Evolutionary conservation across 2,329 filamentous ascomycete genomes (phyloP).

Genomic region (Teratosphaeria gauchensis): DNA sequence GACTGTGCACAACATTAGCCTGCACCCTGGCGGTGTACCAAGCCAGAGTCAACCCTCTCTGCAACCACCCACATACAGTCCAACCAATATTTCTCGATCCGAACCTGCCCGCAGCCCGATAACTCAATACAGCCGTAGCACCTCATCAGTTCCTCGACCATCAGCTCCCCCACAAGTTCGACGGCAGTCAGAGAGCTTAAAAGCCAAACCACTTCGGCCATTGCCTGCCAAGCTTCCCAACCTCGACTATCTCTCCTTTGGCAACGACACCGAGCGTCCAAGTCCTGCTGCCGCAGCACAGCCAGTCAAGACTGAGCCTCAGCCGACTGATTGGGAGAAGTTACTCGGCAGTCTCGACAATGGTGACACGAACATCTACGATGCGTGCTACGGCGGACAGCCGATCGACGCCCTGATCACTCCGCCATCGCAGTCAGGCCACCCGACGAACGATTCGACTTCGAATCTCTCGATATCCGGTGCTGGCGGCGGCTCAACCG

Average conservation of each 20-base stretch:
- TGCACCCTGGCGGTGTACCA: conserved; percentile 38
- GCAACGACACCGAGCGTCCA: conserved; percentile 25
- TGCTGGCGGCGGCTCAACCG: conserved; percentile 8
- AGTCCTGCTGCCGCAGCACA: conserved; percentile 14
- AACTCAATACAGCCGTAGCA: conserved; percentile 22
- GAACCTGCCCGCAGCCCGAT: conserved; percentile 39
- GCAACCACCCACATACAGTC: conserved; percentile 28
- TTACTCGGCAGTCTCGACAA: conserved; percentile 71
- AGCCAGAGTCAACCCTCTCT: conserved; percentile 42
- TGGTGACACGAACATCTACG: conserved; percentile 73
- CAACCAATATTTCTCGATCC: conserved; percentile 34
- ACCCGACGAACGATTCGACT: conserved; percentile 8
- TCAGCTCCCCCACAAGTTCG: conserved; percentile 9
- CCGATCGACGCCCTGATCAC: conserved; percentile 37
- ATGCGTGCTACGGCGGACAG: conserved; percentile 66
- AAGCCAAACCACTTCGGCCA: conserved; percentile 4
- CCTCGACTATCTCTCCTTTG: conserved; percentile 41
- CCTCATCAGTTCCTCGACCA: conserved; percentile 15
- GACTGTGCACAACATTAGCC: conserved; percentile 33
- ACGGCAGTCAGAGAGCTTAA: conserved; percentile 1
- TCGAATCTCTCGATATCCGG: conserved; percentile 3
- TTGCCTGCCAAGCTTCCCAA: conserved; percentile 24
- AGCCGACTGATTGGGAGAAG: conserved; percentile 69
- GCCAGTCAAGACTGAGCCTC: conserved; percentile 29
- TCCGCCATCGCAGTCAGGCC: conserved; percentile 30